Evolutionary conservation across 805 yeast genomes (phyloP).

Genomic region (Lipomyces chichibuensis): DNA sequence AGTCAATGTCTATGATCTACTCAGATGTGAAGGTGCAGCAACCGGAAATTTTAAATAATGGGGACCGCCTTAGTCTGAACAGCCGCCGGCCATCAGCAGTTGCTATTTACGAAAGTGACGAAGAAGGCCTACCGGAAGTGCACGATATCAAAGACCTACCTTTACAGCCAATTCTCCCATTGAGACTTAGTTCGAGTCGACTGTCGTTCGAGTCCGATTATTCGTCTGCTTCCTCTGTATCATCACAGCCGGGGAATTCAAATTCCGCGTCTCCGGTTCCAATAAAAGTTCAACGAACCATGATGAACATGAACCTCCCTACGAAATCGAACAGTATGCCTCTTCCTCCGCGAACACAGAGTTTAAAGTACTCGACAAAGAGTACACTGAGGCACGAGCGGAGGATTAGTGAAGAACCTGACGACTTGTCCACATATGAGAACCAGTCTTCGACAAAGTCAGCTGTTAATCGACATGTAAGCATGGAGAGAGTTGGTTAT

Average conservation of each 20-base stretch:
- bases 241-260: background rate
- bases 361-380: constrained; percentile 12
- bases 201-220: constrained; percentile 13
- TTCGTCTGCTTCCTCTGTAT: constrained; percentile 9
- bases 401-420: constrained; percentile 26
- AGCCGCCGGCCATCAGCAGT: constrained; percentile 28
- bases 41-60: background rate
- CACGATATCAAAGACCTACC: constrained; percentile 3
- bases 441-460: constrained; percentile 5
- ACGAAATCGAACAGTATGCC: background rate
- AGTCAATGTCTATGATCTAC: constrained; percentile 13
- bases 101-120: background rate
- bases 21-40: constrained; percentile 12
- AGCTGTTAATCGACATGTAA: background rate
- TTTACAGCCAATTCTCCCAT: constrained; percentile 7
- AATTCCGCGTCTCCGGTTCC: constrained; percentile 4
- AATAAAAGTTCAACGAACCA: background rate
- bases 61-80: constrained; percentile 8
- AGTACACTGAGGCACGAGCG: constrained; percentile 16
- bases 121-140: background rate
- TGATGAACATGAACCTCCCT: background rate
- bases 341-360: constrained; percentile 16
- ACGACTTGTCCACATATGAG: background rate
- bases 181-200: constrained; percentile 7
- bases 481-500: constrained; percentile 14